phyloP scores from a whole-genome alignment of 164 flowering plant genomes.

The Akebia trifoliata region DNA sequence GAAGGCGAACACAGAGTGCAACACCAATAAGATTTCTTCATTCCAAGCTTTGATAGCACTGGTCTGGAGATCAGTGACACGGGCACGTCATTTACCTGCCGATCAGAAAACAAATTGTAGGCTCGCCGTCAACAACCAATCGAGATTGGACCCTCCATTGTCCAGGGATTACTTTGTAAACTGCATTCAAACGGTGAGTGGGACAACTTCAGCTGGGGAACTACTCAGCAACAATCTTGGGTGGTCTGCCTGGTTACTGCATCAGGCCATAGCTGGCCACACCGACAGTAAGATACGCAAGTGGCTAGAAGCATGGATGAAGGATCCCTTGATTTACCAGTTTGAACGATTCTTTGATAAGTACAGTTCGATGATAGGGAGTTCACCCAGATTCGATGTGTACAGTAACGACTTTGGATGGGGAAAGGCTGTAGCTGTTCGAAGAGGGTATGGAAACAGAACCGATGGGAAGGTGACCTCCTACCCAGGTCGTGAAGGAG shows the following conservation, averaged over 20 bases:
- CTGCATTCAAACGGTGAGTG: conserved; percentile 23
- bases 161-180: conserved; percentile 40
- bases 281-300: conserved; percentile 16
- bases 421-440: conserved; percentile 42
- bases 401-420: conserved; percentile 46
- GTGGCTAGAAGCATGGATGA: conserved; percentile 21
- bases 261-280: conserved; percentile 29
- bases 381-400: conserved; percentile 47
- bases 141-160: conserved; percentile 37
- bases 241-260: conserved; percentile 41
- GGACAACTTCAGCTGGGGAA: conserved; percentile 28
- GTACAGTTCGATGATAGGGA: conserved; percentile 35
- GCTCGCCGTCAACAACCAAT: conserved; percentile 29
- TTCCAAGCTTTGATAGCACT: conserved; percentile 52
- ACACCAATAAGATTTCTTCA: conserved; percentile 40
- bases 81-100: conserved; percentile 20
- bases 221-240: conserved; percentile 28
- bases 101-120: conserved; percentile 33
- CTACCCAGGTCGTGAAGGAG: conserved; percentile 45
- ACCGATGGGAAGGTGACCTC: conserved; percentile 41
- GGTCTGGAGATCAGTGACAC: conserved; percentile 48
- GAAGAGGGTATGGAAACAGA: conserved; percentile 43
- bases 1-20: conserved; percentile 33
- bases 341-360: conserved; percentile 21
- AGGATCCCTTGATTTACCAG: conserved; percentile 24